Conservation (phyloP, 2,329 filamentous ascomycete genomes). For the Cordyceps farinosa region DNA sequence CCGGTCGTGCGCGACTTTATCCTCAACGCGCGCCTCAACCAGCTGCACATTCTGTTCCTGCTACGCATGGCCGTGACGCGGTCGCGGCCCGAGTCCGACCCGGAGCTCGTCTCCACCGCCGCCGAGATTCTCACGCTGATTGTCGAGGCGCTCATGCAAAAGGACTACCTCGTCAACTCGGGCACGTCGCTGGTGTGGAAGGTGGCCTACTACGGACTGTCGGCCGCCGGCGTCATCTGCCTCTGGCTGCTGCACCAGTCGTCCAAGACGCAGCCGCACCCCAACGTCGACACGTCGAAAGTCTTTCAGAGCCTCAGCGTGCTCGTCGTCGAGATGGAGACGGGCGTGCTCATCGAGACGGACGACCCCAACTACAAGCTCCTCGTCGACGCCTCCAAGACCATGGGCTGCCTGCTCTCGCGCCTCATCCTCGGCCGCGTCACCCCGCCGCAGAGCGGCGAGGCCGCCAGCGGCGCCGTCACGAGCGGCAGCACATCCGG, state of each 20-base stretch:
- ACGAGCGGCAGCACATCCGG: not conserved
- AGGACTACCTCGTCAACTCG: conserved; percentile 19
- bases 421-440: conserved; percentile 12
- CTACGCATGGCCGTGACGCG: conserved; percentile 16
- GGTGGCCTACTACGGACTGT: conserved; percentile 23
- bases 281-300: conserved; percentile 8
- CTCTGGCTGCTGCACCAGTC: conserved; percentile 19
- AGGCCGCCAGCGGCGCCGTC: not conserved
- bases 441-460: not conserved
- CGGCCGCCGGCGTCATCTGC: conserved; percentile 22
- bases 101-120: conserved; percentile 14
- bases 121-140: conserved; percentile 13
- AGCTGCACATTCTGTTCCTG: conserved; percentile 16
- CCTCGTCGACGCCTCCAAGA: conserved; percentile 21
- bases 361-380: conserved; percentile 25
- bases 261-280: conserved; percentile 13
- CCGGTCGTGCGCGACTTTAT: conserved; percentile 14
- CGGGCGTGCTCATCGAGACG: conserved; percentile 19
- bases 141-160: conserved; percentile 17
- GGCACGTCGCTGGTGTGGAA: conserved; percentile 19
- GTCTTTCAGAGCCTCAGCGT: conserved; percentile 22
- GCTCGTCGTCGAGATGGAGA: conserved; percentile 22
- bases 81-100: conserved; percentile 4
- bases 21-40: conserved; percentile 13
- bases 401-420: conserved; percentile 19